Base-by-base conservation (phyloP, 495 filamentous ascomycete genomes). In the Penicillium verhagenii region DNA sequence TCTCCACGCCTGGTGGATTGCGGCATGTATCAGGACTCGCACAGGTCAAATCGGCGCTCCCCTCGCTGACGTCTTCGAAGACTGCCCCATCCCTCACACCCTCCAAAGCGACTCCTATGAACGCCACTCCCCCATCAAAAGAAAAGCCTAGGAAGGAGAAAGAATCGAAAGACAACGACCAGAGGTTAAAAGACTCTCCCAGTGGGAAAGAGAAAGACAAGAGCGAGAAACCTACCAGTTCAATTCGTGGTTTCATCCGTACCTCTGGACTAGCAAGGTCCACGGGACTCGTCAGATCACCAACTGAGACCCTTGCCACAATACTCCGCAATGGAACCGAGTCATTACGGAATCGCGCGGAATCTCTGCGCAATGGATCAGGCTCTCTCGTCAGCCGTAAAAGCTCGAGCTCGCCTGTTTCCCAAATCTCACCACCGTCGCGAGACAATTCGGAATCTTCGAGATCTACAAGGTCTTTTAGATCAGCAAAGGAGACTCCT, bases 221-320 rank as follows among this genome's bases (percentile, higher is more conserved):
- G 26, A 1, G 23, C 28, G 31, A 40, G 9, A 59, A 46, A 23
- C 9, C 50, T 7, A 21, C 59, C 9, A 62, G 47, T 29, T 62
- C 62, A 64, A 71, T 71, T 46, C 70, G 67, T 75, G 72, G 72
- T 42, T 72, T 64, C 72, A 76, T 71, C 70, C 74, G 64, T 73
- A 73, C 62, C 46, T 55, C 66, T 50, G 74, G 64, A 31, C 60
- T 67, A 29, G 63, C 57, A 44, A 69, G 56, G 37, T 61, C 68
- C 19, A 57, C 58, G 10, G 58, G 64, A 11, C 53, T 66, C 14
- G 61, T 56, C 1, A 70, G 59, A 45, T 69, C 69, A 37, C 63
- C 66, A n/a, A 69, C 66, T 19, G 71, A 68, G 46, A 63, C 58
- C 23, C 57, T 63, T 16, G 59, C 59, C 9, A 47, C 50, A 21